Conservation (phyloP, 345 rosid genomes). For the Populus alba region DNA sequence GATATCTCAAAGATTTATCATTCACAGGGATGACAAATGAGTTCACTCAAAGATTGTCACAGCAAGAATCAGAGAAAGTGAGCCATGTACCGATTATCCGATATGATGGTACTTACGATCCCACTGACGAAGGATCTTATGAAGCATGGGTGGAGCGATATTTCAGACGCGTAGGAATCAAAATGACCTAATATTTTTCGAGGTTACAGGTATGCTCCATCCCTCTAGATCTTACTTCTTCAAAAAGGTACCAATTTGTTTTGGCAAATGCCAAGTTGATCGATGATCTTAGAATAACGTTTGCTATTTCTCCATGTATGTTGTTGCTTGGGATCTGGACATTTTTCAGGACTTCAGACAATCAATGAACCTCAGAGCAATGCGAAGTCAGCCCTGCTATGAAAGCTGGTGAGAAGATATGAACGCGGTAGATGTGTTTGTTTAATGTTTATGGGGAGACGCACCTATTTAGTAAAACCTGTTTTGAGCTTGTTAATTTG, state of each 20-base stretch:
- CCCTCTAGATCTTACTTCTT: background rate
- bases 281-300: too few species aligned
- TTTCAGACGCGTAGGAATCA: background rate
- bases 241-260: background rate
- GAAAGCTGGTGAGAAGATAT: background rate
- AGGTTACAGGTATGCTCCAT: background rate
- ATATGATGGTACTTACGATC: background rate
- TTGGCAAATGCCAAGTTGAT: background rate
- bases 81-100: background rate
- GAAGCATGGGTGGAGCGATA: background rate
- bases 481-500: background rate
- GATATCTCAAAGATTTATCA: background rate
- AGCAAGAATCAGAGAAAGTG: background rate
- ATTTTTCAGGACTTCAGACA: background rate
- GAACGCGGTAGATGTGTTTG: background rate
- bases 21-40: background rate
- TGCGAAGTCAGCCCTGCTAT: too few species aligned
- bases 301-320: background rate
- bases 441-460: background rate
- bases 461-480: background rate
- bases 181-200: background rate
- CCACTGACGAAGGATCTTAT: background rate
- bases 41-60: background rate
- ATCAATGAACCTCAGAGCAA: too few species aligned
- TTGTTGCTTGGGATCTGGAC: background rate